These are phyloP conservation scores for Irpex sp. DNA, from an alignment of 1,284 basidiomycete species.

Conservation along the genomic window DNA sequence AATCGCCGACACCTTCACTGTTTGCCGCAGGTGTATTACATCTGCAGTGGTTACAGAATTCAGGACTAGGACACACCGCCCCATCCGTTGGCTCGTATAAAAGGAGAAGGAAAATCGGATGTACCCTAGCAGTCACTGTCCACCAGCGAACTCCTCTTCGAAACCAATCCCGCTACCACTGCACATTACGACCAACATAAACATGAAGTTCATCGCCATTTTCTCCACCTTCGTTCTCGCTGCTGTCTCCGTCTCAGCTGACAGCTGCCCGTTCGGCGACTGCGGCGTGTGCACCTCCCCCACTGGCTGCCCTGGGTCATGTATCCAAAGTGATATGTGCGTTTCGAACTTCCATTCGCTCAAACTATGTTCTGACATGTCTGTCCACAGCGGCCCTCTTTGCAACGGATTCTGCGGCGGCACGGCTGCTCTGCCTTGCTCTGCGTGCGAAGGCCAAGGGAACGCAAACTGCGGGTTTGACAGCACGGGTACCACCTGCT, in stretches of 20 bases:
- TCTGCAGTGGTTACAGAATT: no score
- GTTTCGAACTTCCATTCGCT: neutral
- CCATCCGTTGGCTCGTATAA: no score
- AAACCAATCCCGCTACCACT: neutral
- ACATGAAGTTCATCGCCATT: slow-evolving; percentile 1
- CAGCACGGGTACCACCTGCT: slow-evolving; percentile 5
- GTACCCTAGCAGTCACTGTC: neutral
- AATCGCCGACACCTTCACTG: no score
- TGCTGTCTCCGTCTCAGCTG: neutral
- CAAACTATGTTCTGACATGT: neutral
- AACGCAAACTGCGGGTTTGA: slow-evolving; percentile 12
- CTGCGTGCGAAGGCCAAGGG: slow-evolving; percentile 6
- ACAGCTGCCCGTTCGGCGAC: neutral
- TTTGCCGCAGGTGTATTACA: no score
- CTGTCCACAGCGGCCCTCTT: slow-evolving; percentile 3
- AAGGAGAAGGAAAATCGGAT: no score
- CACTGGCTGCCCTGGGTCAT: slow-evolving; percentile 7
- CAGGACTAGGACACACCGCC: no score
- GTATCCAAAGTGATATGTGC: slow-evolving; percentile 5
- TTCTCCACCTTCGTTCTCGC: neutral
- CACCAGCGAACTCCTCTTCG: neutral
- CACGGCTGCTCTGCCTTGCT: slow-evolving; percentile 5
- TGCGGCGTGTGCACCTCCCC: slow-evolving; percentile 1
- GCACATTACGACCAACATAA: neutral
- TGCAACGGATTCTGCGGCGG: slow-evolving; percentile 9